Percentiles rank a stretch among this genome's conserved stretches.
Evolutionary conservation across 345 rosid genomes (phyloP).

Genomic region (Jatropha curcas): DNA sequence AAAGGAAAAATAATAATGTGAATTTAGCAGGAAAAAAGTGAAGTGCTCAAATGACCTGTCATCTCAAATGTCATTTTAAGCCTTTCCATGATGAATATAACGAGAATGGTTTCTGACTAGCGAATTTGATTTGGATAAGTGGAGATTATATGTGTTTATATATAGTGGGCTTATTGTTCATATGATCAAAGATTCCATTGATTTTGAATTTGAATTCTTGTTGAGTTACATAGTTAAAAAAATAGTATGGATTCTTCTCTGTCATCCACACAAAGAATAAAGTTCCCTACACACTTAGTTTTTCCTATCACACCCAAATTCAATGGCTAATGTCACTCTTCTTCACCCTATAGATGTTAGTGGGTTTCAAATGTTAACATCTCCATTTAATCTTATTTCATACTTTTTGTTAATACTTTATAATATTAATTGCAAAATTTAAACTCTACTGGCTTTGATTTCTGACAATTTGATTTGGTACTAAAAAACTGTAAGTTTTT

Average conservation of each 20-base stretch:
- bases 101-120: too few relatives aligned
- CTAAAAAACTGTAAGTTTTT: too few relatives aligned
- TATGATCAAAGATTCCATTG: slow-evolving; percentile 38
- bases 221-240: too few relatives aligned
- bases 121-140: too few relatives aligned
- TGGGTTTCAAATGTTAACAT: slow-evolving; percentile 22
- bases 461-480: too few relatives aligned
- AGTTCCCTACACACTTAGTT: not conserved
- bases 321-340: slow-evolving; percentile 13
- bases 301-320: slow-evolving; percentile 31
- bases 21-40: too few relatives aligned
- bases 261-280: slow-evolving; percentile 30
- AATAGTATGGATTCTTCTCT: slow-evolving; percentile 20
- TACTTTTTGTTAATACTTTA: too few relatives aligned
- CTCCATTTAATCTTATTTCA: slow-evolving; percentile 20
- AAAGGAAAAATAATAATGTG: too few relatives aligned
- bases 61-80: not conserved
- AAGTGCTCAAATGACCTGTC: not conserved
- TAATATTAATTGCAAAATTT: too few relatives aligned
- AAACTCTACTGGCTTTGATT: too few relatives aligned
- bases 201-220: slow-evolving; percentile 18
- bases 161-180: not conserved
- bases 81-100: not conserved
- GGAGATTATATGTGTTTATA: not conserved
- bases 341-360: slow-evolving; percentile 19